These are phyloP conservation scores for Metschnikowia chrysomelidarum DNA, from an alignment of 805 yeast species.

Conservation along the genomic window DNA sequence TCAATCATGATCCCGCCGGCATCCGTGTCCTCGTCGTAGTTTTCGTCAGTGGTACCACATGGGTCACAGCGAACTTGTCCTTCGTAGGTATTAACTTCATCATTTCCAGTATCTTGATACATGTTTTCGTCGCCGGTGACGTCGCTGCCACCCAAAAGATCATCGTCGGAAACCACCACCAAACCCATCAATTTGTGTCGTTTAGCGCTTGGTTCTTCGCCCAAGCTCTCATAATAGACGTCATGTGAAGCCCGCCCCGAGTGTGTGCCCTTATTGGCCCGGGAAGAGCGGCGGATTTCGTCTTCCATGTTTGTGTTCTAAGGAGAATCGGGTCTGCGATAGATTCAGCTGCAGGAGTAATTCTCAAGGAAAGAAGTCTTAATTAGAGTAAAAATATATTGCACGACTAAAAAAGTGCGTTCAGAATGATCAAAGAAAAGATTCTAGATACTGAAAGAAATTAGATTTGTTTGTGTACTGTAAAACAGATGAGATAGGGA, in stretches of 20 bases:
- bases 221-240: slow-evolving; percentile 13
- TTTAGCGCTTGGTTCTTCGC: slow-evolving; percentile 12
- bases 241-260: slow-evolving; percentile 28
- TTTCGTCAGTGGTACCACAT: slow-evolving; percentile 59
- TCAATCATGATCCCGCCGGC: slow-evolving; percentile 57
- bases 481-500: no score
- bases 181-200: slow-evolving; percentile 1
- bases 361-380: no score
- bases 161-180: no score
- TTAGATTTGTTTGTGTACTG: no score
- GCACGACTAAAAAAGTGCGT: no score
- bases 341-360: no score
- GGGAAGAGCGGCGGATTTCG: slow-evolving; percentile 32
- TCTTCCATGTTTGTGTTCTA: slow-evolving; percentile 12
- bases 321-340: no score
- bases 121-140: not conserved
- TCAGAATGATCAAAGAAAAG: no score
- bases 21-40: slow-evolving; percentile 58
- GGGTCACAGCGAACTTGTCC: slow-evolving; percentile 56
- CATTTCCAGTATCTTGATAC: not conserved
- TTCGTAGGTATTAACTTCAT: slow-evolving; percentile 22
- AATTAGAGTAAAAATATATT: no score
- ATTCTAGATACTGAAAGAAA: no score
- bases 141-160: not conserved
- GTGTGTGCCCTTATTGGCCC: slow-evolving; percentile 42